Conservation (phyloP, 208 protist genomes). For the Entamoeba invadens region DNA sequence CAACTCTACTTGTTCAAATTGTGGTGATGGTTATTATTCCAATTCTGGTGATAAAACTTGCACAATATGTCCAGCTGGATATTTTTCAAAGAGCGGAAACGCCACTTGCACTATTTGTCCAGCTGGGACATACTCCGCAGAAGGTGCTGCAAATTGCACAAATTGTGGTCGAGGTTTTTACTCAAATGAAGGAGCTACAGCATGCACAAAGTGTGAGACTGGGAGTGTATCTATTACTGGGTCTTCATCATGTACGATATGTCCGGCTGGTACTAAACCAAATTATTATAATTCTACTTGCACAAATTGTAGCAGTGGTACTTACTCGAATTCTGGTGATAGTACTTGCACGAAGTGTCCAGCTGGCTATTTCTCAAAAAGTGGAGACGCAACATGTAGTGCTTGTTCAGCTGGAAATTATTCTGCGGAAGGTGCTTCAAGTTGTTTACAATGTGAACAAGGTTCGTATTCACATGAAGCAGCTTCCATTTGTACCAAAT, state of each 20-base stretch:
- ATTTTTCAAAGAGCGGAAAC: neutral
- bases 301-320: neutral
- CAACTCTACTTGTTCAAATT: neutral
- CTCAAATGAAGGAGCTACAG: neutral
- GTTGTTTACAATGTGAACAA: neutral
- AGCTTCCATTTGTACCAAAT: neutral
- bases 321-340: neutral
- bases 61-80: neutral
- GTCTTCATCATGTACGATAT: neutral
- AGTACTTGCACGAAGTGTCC: neutral
- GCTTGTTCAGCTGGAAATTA: conserved; percentile 2
- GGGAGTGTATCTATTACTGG: neutral
- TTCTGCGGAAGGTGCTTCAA: neutral
- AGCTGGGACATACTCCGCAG: neutral
- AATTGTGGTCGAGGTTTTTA: neutral
- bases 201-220: neutral
- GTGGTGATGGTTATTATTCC: neutral
- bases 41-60: neutral
- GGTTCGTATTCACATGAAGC: conserved; percentile 3
- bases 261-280: neutral
- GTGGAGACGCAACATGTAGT: neutral
- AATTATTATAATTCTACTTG: neutral
- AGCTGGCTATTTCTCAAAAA: neutral
- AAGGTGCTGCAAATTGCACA: neutral
- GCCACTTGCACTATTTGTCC: neutral